A percentile compares a stretch with the other conserved stretches of the same genome.
Conservation (phyloP, 129 eudicot species). For the Gnaphalium uliginosum region DNA sequence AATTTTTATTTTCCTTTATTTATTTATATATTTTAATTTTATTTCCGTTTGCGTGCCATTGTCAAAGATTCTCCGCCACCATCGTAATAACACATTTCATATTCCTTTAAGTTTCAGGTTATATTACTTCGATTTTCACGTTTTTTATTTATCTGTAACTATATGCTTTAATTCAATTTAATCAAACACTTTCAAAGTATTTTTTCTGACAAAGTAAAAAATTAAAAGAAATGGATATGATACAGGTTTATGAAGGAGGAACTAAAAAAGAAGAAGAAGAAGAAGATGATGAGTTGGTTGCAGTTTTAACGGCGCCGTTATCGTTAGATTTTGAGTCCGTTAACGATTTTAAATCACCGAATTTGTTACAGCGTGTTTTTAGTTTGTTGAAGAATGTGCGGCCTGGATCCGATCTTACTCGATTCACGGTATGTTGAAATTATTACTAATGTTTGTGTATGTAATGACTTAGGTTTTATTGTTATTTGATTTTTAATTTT, state of each 20-base stretch:
- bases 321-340: constrained; percentile 44
- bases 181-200: background rate
- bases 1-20: too few relatives aligned
- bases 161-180: background rate
- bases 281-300: constrained; percentile 15
- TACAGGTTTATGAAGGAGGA: constrained; percentile 21
- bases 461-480: background rate
- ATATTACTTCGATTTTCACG: constrained; percentile 3
- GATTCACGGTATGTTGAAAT: constrained; percentile 47
- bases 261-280: background rate
- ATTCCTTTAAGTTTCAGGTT: constrained; percentile 26
- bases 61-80: constrained; percentile 41
- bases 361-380: constrained; percentile 53
- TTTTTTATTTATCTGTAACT: background rate
- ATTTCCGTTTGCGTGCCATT: constrained; percentile 23
- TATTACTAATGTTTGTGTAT: background rate
- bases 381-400: constrained; percentile 60
- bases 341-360: constrained; percentile 52
- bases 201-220: constrained; percentile 7
- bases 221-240: background rate
- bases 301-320: constrained; percentile 55
- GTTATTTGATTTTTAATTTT: background rate
- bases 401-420: constrained; percentile 83
- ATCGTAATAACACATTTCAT: background rate
- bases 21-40: background rate